phyloP scores from a whole-genome alignment of 352 stramenopile genomes.

The Globisporangium apiculatum region DNA sequence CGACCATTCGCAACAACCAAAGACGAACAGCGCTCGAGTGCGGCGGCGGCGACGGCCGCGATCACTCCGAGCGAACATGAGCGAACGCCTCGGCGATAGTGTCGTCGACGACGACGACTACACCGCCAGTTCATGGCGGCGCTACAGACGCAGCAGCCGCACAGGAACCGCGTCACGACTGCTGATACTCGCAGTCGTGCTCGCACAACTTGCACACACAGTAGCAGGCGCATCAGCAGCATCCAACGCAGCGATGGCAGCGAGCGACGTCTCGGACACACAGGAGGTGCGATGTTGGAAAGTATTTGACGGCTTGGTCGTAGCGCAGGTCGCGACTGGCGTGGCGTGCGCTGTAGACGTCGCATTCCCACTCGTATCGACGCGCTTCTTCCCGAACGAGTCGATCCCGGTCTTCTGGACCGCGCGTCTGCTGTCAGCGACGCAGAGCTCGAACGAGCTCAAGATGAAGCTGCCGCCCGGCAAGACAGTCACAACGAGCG shows the following conservation, averaged over 20 bases:
- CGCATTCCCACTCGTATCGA: slow-evolving; percentile 22
- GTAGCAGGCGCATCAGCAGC: neutral
- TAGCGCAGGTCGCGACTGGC: slow-evolving; percentile 20
- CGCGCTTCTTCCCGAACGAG: slow-evolving; percentile 28
- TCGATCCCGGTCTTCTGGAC: slow-evolving; percentile 40
- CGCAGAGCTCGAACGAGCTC: slow-evolving; percentile 30
- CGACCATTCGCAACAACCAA: no score
- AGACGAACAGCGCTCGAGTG: no score
- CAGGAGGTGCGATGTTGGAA: slow-evolving; percentile 27
- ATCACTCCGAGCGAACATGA: no score
- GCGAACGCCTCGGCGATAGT: no score
- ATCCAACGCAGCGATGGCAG: neutral
- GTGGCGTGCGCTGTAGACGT: slow-evolving; percentile 25
- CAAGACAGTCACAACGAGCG: slow-evolving; percentile 20
- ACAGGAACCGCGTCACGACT: neutral
- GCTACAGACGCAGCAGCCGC: neutral
- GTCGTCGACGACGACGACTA: no score
- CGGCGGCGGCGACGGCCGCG: no score
- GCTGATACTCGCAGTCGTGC: neutral
- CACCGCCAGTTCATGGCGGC: neutral
- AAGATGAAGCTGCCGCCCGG: slow-evolving; percentile 32
- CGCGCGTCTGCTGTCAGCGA: slow-evolving; percentile 17
- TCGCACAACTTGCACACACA: neutral
- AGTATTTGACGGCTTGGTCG: slow-evolving; percentile 14
- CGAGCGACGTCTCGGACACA: neutral